These are phyloP conservation scores for Pezicula neosporulosa DNA, from an alignment of 2,329 filamentous ascomycete species.

Conservation along the genomic window DNA sequence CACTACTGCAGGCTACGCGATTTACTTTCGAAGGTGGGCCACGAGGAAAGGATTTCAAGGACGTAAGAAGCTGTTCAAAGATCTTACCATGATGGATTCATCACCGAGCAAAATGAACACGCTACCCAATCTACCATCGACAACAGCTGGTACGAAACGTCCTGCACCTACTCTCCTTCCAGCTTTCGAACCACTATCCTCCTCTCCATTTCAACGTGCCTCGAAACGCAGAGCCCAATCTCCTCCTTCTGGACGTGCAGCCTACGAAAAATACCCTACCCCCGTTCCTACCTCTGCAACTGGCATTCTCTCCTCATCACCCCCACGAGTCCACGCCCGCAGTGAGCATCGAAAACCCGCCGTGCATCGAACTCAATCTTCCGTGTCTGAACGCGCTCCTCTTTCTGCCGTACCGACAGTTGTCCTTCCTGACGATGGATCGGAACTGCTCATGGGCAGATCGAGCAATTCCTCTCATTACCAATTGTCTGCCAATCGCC, in stretches of 20 bases:
- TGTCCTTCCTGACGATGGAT: conserved; percentile 76
- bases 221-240: conserved; percentile 61
- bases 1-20: background rate
- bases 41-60: background rate
- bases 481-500: conserved; percentile 85
- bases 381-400: conserved; percentile 71
- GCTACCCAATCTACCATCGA: conserved; percentile 18
- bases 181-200: conserved; percentile 76
- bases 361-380: conserved; percentile 58
- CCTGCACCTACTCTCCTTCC: conserved; percentile 68
- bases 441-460: conserved; percentile 81
- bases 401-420: conserved; percentile 80
- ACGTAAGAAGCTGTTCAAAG: conserved; percentile 31
- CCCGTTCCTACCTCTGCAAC: conserved; percentile 93
- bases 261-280: conserved; percentile 72
- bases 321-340: conserved; percentile 51
- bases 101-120: conserved; percentile 29
- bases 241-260: conserved; percentile 33
- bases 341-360: conserved; percentile 35
- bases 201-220: conserved; percentile 67
- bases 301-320: conserved; percentile 84
- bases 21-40: background rate
- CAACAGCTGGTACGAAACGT: conserved; percentile 50
- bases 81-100: conserved; percentile 29
- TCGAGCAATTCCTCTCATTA: conserved; percentile 96